Percentiles rank a stretch among this genome's conserved stretches.
Evolutionary conservation across 1,139 yeast genomes (phyloP).

Genomic region (Torulaspora pretoriensis): DNA sequence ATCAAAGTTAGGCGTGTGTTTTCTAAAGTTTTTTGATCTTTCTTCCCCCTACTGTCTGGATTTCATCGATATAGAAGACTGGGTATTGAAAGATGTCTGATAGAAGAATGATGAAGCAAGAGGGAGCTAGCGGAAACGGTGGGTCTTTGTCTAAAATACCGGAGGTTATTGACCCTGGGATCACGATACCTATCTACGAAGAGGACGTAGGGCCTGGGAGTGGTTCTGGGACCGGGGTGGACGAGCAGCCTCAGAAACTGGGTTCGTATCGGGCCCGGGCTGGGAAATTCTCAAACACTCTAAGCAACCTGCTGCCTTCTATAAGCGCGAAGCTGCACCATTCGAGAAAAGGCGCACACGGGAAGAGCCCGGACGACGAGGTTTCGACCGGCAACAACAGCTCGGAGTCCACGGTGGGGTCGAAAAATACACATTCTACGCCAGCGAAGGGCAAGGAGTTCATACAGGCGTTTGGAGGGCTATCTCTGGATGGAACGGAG

Average conservation of each 20-base stretch:
- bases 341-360: constrained; percentile 14
- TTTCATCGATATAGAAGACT: background rate
- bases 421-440: constrained; percentile 15
- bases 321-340: constrained; percentile 21
- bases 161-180: constrained; percentile 35
- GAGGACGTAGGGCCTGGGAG: constrained; percentile 14
- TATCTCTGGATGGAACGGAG: constrained; percentile 12
- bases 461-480: constrained; percentile 26
- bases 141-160: constrained; percentile 27
- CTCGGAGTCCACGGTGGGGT: constrained; percentile 17
- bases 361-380: constrained; percentile 23
- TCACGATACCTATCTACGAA: constrained; percentile 34
- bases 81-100: constrained; percentile 9
- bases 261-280: constrained; percentile 20
- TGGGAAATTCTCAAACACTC: constrained; percentile 18
- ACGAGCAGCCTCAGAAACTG: constrained; percentile 17
- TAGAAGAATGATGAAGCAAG: constrained; percentile 4
- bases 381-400: constrained; percentile 13
- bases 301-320: constrained; percentile 18
- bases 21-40: background rate
- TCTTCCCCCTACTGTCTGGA: background rate
- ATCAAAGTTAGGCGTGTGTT: too few species aligned
- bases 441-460: constrained; percentile 19
- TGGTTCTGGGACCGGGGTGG: constrained; percentile 12
- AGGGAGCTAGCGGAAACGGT: constrained; percentile 10